Percentiles rank a stretch among this genome's conserved stretches.
Evolutionary conservation across 345 rosid species (phyloP).

Genomic region (Brassica cretica): DNA sequence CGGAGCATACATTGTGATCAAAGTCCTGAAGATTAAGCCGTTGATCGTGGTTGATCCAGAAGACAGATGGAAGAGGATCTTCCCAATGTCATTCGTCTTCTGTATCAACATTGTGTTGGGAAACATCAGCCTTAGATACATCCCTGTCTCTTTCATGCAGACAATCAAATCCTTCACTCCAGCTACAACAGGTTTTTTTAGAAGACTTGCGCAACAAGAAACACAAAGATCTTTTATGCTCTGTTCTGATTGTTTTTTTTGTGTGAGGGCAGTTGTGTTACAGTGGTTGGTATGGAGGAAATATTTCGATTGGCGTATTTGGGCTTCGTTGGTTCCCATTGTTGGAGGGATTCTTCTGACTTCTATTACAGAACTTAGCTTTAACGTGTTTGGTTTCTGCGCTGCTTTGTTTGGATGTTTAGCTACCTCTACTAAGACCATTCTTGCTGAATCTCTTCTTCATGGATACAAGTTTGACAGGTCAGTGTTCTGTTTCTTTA

Average conservation of each 20-base stretch:
- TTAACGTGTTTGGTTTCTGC: conserved; percentile 84
- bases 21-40: conserved; percentile 90
- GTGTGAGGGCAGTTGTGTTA: conserved; percentile 58
- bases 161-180: conserved; percentile 98
- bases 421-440: conserved; percentile 95
- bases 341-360: conserved; percentile 96
- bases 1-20: conserved; percentile 90
- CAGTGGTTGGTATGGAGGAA: conserved; percentile 96
- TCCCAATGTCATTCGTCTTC: conserved; percentile 96
- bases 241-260: conserved; percentile 2
- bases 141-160: conserved; percentile 99
- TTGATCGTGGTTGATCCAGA: conserved; percentile 81
- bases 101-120: conserved; percentile 96
- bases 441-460: conserved; percentile 87
- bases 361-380: conserved; percentile 89
- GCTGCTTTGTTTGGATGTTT: conserved; percentile 95
- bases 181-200: conserved; percentile 81
- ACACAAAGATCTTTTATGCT: background rate
- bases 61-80: conserved; percentile 95
- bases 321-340: conserved; percentile 85
- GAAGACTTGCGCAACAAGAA: background rate
- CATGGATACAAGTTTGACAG: conserved; percentile 97
- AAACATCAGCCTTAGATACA: conserved; percentile 90
- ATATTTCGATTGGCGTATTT: conserved; percentile 88
- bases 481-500: conserved; percentile 35